Percentiles rank a stretch among this genome's conserved stretches.
These are phyloP conservation scores for Pseudonitzschia multiseries DNA, from an alignment of 108 stramenopile genomes.

Conservation along the genomic window DNA sequence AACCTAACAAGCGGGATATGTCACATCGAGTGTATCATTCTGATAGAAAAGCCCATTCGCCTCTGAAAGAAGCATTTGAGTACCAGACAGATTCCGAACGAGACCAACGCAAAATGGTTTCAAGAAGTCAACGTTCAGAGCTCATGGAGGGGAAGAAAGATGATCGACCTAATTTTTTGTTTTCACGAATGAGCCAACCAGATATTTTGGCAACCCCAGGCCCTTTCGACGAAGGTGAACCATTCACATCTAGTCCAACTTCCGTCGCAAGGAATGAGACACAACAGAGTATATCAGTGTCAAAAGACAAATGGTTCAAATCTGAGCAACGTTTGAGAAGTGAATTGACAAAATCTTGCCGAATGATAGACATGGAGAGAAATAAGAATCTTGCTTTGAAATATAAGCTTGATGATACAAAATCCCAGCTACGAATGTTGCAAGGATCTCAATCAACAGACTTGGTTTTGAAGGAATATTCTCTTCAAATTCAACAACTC, in stretches of 20 bases:
- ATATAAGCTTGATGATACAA: slow-evolving; percentile 13
- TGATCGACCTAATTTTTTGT: not conserved
- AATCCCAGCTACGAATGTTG: not conserved
- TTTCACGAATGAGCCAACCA: not conserved
- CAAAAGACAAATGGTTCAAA: not conserved
- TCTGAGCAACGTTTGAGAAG: slow-evolving; percentile 12
- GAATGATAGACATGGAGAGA: slow-evolving; percentile 18
- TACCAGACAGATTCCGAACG: not conserved
- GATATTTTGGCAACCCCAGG: not conserved
- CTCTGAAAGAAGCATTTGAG: not conserved
- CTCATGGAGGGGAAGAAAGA: slow-evolving; percentile 7
- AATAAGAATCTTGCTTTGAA: slow-evolving; percentile 8
- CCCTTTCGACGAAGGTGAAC: not conserved
- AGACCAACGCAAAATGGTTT: not conserved
- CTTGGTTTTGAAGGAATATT: not conserved
- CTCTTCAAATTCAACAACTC: not conserved
- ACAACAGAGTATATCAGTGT: not conserved
- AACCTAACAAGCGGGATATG: too few relatives aligned
- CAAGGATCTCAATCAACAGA: not conserved
- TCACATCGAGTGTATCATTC: not conserved
- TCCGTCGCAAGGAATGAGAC: not conserved
- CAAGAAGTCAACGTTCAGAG: not conserved
- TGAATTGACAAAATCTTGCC: not conserved
- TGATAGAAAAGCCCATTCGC: not conserved
- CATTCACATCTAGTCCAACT: not conserved